Base-by-base conservation (phyloP, 139 green algal genomes). In the Desmodesmus armatus region DNA sequence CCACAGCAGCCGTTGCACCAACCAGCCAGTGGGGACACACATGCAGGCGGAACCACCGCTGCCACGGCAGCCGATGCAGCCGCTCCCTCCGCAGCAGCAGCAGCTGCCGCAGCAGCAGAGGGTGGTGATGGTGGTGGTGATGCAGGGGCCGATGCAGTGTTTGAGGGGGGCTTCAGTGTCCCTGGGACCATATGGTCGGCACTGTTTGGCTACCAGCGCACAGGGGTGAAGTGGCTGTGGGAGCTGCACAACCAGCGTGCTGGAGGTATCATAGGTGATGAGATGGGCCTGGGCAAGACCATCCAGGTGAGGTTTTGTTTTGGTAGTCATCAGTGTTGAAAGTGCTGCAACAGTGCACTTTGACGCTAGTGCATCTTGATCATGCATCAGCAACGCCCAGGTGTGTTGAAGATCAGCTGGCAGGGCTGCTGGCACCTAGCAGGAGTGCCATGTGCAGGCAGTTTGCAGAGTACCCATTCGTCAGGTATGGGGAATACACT, bases 161-260 rank as follows among this genome's bases (percentile, higher is more conserved):
- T 95, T 87, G 90, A 96, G 41, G 94, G 94, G 41, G 94, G 94
- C 23, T 94, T 92, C 76, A 73, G 73, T 25, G 41, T 96, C 15
- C 89, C 91, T 2, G 86, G 70, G 9, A 55, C 37, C n/a, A 51
- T 83, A 21, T 98, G 91, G 63, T 66, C 73, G 35, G 85, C 90
- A 43, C 87, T 99, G 75, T 98, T 99, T 88, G 93, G 96, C 72
- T 99, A 99, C 88, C 97, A 99, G 89, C 91, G 90, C 33, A 98
- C 95, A 9, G 95, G 92, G 0, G 93, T 99, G 2, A 98, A 98
- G 88, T 99, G 97, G 97, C 84, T 99, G 82, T 99, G 97, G 97
- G 97, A 99, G 93, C 91, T 99, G 78, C 96, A 99, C 90, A 97
- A 90, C 19, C 96, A 99, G 92, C 69, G 93, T 0, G 92, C 93